Evolutionary conservation across 306 rosid genomes (phyloP).

Genomic region (Rosa multiflora): DNA sequence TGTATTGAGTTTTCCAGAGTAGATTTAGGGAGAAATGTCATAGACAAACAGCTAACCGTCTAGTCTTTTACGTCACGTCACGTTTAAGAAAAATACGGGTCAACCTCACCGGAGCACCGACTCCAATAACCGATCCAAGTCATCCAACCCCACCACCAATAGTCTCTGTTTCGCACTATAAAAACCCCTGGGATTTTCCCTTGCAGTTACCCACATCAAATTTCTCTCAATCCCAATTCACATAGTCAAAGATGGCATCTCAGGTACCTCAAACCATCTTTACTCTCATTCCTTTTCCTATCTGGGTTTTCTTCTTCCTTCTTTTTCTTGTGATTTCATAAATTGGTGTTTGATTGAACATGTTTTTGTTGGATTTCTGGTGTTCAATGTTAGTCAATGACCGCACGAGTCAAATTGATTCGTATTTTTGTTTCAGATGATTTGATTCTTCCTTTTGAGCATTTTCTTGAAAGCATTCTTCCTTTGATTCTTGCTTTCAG

Average conservation of each 20-base stretch:
- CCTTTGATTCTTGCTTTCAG: neutral
- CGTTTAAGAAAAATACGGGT: neutral
- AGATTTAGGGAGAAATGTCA: too few relatives aligned
- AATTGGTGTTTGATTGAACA: neutral
- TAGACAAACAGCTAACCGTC: neutral
- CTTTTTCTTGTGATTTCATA: neutral
- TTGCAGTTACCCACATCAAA: too few relatives aligned
- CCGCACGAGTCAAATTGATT: neutral
- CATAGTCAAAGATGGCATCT: conserved; percentile 13
- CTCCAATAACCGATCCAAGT: neutral
- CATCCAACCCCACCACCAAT: neutral
- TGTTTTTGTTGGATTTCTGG: neutral
- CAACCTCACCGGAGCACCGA: neutral
- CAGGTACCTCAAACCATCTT: conserved; percentile 1
- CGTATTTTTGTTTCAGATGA: neutral
- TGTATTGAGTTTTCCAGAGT: too few relatives aligned
- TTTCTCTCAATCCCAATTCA: neutral
- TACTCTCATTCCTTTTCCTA: too few relatives aligned
- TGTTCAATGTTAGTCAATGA: neutral
- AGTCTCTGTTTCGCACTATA: neutral
- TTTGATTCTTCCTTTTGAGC: neutral
- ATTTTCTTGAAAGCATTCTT: neutral
- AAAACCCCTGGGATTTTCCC: neutral
- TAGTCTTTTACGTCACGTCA: conserved; percentile 1
- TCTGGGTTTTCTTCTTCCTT: conserved; percentile 3